These are phyloP conservation scores for Prunus yedoensis DNA, from an alignment of 331 rosid species.

Conservation along the genomic window DNA sequence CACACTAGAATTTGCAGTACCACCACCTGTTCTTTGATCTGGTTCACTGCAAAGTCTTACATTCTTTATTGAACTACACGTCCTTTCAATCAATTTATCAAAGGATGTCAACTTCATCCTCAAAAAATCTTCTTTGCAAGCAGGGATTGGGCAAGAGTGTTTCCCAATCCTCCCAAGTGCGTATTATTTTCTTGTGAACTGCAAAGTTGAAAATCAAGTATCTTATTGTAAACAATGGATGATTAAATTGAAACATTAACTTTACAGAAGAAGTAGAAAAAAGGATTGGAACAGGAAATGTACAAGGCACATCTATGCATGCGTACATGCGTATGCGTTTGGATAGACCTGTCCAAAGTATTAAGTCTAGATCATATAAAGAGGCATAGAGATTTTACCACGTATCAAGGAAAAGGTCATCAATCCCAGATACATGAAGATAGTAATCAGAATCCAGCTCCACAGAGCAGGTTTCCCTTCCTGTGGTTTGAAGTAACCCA, in stretches of 20 bases:
- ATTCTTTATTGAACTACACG: constrained; percentile 71
- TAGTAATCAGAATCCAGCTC: constrained; percentile 97
- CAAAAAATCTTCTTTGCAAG: constrained; percentile 79
- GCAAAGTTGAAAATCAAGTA: constrained; percentile 30
- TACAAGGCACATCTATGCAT: neutral
- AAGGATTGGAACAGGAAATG: neutral
- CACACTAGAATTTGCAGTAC: constrained; percentile 60
- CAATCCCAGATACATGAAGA: constrained; percentile 90
- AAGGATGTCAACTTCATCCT: constrained; percentile 83
- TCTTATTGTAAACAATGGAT: neutral
- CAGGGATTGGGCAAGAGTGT: constrained; percentile 65
- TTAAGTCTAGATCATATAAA: neutral
- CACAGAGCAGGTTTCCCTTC: constrained; percentile 94
- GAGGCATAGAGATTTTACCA: constrained; percentile 37
- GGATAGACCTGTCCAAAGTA: too few species aligned
- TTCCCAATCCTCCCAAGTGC: constrained; percentile 42
- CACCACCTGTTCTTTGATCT: constrained; percentile 68
- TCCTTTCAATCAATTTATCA: constrained; percentile 82
- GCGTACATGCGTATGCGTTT: neutral
- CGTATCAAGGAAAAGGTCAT: constrained; percentile 57
- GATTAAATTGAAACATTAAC: neutral
- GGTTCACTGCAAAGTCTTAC: constrained; percentile 85
- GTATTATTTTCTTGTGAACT: constrained; percentile 43
- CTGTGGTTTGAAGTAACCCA: constrained; percentile 90
- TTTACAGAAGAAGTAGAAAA: neutral